Evolutionary conservation across 805 yeast genomes (phyloP), one percentile per base, ranked within the genome.

Genomic region (Nakazawaea anatomiae): DNA sequence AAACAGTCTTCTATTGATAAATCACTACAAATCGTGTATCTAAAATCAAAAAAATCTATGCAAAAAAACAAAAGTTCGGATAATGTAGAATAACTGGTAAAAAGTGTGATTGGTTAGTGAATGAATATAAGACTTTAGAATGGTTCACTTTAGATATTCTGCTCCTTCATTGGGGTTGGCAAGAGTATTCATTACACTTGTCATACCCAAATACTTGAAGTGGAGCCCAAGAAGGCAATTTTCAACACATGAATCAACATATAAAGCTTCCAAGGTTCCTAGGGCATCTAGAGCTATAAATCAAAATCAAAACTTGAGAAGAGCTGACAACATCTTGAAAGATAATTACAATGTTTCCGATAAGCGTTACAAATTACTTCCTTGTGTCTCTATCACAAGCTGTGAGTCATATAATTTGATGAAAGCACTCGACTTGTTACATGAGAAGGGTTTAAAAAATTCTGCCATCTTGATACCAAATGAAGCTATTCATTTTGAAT

Each of bases 371-470:
- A 39, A 45, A 40, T 42, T 57, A 30, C 27, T 52, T 14, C 77
- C 85, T 0, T 87, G 88, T 50, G 83, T 88, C 0, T 78, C 91
- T 1, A 76, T 84, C 4, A 85, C 96, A 1, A 74, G 83, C 0
- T 84, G 90, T 54, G 96, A 90, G 57, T 61, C 71, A 6, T 88
- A 88, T 55, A 82, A 88, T 60, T 69, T 90, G 43, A 65, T 68
- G 0, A 65, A 65, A 46, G 79, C 78, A 3, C 56, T 71, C n/a
- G 63, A 69, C 4, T 64, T 70, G 5, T 57, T 79, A 30, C 66
- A 67, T 12, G 58, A 63, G 0, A 58, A 58, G n/a, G 77, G 73
- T 4, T 60, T 68, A 34, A 54, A 64, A 32, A 67, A 71, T 36
- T 62, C 73, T 6, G 53, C 59, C 2, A 57, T 69, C 27, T 61